Evolutionary conservation across 179 eudicot species (phyloP), one percentile per base, ranked within the genome.

Genomic region (Carnegiea gigantea): DNA sequence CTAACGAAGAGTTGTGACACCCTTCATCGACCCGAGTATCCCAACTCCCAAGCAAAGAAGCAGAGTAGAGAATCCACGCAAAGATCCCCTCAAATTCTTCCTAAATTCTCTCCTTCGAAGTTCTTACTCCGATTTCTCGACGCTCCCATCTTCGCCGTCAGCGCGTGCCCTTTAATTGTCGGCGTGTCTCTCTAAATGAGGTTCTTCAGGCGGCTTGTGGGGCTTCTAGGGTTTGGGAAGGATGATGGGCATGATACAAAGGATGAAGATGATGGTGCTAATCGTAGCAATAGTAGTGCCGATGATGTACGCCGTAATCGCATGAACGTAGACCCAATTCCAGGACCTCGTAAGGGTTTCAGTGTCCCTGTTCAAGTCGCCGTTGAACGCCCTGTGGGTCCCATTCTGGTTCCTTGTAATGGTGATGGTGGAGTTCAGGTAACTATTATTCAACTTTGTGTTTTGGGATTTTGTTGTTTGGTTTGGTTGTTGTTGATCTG

Each of bases 391-490:
- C 82, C 90, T 33, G 83, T 70, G 40, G 93, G 93, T 5, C 98
- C 98, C 0, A 76, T 95, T 71, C 73, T 95, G 23, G 76, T 88
- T 20, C 94, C 93, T 51, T 89, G 90, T 83, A 60, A 60, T 24
- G 93, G 93, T n/a, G 89, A 88, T 59, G 98, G 95, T 54, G 98
- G 95, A 77, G 77, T 95, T 82, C 98, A 95, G 98, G 98, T 95
- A 78, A 48, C 44, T 57, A 46, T 11, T 21, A 44, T 44, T 43
- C 36, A 20, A 20, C 40, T 28, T 76, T 51, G 21, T 53, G 3
- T 24, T 30, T 76, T 17, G 57, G 6, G 46, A 14, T 62, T 28
- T 75, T 20, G 40, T 49, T 57, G 13, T 33, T 53, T 80, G 23
- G 26, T 15, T 53, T 46, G n/a, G 10, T 76, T 28, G 26, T 6